phyloP scores from a whole-genome alignment of 2,329 filamentous ascomycete genomes.

The Fusarium coffeatum region DNA sequence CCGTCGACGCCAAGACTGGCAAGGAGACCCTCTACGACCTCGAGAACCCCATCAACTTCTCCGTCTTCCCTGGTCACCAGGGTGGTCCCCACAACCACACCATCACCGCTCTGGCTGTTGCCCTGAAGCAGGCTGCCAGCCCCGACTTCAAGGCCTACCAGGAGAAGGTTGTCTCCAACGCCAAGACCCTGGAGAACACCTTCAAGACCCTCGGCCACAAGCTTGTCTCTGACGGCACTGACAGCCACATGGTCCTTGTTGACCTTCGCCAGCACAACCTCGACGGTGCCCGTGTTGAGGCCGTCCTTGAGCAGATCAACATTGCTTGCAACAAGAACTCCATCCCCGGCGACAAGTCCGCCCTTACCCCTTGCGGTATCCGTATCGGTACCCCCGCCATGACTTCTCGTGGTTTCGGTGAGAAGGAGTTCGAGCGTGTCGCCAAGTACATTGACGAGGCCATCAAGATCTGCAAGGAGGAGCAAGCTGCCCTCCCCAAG shows the following conservation, averaged over 20 bases:
- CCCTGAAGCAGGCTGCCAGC: constrained; percentile 90
- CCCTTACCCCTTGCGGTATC: constrained; percentile 92
- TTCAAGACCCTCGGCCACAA: constrained; percentile 92
- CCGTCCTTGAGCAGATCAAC: constrained; percentile 96
- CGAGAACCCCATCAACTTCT: constrained; percentile 97
- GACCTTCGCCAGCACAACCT: constrained; percentile 89
- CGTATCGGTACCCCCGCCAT: constrained; percentile 97
- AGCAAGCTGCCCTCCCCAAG: constrained; percentile 88
- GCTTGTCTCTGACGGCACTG: constrained; percentile 93
- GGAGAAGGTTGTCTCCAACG: constrained; percentile 90
- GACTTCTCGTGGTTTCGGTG: constrained; percentile 93
- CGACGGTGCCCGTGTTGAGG: constrained; percentile 95
- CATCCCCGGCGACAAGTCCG: constrained; percentile 96
- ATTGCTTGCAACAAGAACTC: constrained; percentile 99
- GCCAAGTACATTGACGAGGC: constrained; percentile 88
- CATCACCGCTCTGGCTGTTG: constrained; percentile 95
- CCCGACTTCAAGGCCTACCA: constrained; percentile 96
- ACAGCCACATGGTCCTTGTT: constrained; percentile 96
- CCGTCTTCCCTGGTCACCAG: constrained; percentile 98
- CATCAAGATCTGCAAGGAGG: constrained; percentile 90
- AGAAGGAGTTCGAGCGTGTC: constrained; percentile 91
- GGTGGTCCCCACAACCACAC: constrained; percentile 99
- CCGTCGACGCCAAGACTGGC: constrained; percentile 88
- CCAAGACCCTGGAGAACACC: constrained; percentile 87
- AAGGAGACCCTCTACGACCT: constrained; percentile 93